These are phyloP conservation scores for Fusarium transvaalense DNA, from an alignment of 2,329 filamentous ascomycete species.

Conservation along the genomic window DNA sequence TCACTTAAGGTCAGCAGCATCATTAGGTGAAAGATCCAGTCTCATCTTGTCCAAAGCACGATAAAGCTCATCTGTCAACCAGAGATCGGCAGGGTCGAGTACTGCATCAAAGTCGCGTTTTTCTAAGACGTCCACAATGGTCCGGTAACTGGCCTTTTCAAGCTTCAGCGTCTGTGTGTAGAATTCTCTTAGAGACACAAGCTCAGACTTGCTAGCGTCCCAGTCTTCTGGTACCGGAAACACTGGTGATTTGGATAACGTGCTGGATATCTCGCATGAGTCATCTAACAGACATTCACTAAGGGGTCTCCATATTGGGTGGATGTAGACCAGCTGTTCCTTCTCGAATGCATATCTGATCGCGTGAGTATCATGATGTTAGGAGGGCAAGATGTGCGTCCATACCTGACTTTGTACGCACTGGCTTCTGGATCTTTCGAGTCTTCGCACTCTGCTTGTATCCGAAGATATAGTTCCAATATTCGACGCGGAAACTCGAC, in stretches of 20 bases:
- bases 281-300: conserved; percentile 43
- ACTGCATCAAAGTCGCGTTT: conserved; percentile 36
- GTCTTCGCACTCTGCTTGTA: conserved; percentile 40
- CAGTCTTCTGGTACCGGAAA: conserved; percentile 40
- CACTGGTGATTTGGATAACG: conserved; percentile 42
- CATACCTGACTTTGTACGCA: conserved; percentile 40
- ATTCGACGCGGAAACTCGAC: conserved; percentile 44
- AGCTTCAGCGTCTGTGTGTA: conserved; percentile 38
- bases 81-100: conserved; percentile 38
- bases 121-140: conserved; percentile 34
- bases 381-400: not conserved
- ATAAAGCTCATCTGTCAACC: conserved; percentile 37
- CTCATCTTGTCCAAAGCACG: conserved; percentile 40
- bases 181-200: conserved; percentile 40
- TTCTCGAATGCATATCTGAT: conserved; percentile 36
- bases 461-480: conserved; percentile 44
- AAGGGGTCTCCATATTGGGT: conserved; percentile 43
- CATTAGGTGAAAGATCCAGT: conserved; percentile 24
- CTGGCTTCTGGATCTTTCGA: conserved; percentile 24
- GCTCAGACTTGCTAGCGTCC: conserved; percentile 44
- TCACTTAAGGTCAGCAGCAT: conserved; percentile 36
- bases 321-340: conserved; percentile 40
- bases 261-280: conserved; percentile 40
- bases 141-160: conserved; percentile 34
- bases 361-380: conserved; percentile 8